A percentile compares a stretch with the other conserved stretches of the same genome.
Evolutionary conservation across 176 grass and related monocot genomes (phyloP).

Genomic region (Hordeum marinum): DNA sequence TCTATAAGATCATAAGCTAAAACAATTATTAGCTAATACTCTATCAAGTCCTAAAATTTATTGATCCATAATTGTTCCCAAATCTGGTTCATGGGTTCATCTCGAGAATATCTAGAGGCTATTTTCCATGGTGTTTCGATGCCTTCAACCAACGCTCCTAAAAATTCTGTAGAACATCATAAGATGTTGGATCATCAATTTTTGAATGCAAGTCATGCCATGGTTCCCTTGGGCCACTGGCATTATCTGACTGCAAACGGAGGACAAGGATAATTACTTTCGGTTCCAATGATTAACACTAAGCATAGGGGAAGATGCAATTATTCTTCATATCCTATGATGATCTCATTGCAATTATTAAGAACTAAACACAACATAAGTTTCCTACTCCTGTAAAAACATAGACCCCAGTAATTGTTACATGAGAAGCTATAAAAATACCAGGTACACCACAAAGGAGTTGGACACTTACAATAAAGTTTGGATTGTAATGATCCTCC

Average conservation of each 20-base stretch:
- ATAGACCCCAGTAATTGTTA: not conserved
- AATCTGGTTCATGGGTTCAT: too few species aligned
- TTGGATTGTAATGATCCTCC: too few species aligned
- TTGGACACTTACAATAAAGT: not conserved
- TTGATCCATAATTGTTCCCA: too few species aligned
- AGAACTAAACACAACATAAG: not conserved
- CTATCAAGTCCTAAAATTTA: too few species aligned
- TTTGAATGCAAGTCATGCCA: slow-evolving; percentile 67
- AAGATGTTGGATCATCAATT: slow-evolving; percentile 23
- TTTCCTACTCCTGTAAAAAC: not conserved
- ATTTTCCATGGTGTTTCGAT: slow-evolving; percentile 42
- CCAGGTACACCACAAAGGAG: not conserved
- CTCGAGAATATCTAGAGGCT: too few species aligned
- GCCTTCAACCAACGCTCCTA: slow-evolving; percentile 80
- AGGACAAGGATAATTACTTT: not conserved
- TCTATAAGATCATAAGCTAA: too few species aligned
- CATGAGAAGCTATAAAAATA: not conserved
- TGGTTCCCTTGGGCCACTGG: slow-evolving; percentile 69
- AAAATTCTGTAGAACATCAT: slow-evolving; percentile 78
- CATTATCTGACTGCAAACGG: slow-evolving; percentile 45
- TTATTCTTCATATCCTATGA: not conserved
- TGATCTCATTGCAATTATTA: not conserved
- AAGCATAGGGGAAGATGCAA: not conserved
- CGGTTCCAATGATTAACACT: not conserved
- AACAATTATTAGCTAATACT: too few species aligned